Percentiles rank a stretch among this genome's conserved stretches.
phyloP scores from a whole-genome alignment of 192 early-diverging fungal genomes.

The Rhizoclosmatium globosum region DNA sequence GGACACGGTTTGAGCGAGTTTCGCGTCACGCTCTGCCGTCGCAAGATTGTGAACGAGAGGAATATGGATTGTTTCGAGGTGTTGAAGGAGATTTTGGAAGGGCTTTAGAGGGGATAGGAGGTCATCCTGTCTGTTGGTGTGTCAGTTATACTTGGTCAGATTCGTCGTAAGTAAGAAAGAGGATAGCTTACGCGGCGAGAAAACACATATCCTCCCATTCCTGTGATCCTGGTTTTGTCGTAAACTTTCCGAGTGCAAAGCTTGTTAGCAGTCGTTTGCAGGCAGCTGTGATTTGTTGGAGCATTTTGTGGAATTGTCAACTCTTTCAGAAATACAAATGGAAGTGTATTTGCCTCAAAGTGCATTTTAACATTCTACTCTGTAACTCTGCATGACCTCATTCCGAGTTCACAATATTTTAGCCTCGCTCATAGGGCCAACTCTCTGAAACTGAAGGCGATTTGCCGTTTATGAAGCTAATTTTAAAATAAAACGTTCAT shows the following conservation, averaged over 20 bases:
- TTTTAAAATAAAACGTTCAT: too few species aligned
- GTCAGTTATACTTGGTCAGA: neutral
- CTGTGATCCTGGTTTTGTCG: neutral
- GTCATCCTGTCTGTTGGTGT: neutral
- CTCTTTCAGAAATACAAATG: neutral
- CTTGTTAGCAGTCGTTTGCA: constrained; percentile 32
- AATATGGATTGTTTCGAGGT: neutral
- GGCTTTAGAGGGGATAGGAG: neutral
- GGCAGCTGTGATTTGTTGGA: neutral
- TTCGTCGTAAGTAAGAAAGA: neutral
- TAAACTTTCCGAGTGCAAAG: constrained; percentile 29
- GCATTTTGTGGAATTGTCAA: neutral
- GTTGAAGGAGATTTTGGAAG: neutral
- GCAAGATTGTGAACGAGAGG: neutral
- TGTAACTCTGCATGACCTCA: too few species aligned
- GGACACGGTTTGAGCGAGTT: neutral
- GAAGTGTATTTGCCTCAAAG: too few species aligned
- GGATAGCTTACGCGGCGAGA: neutral
- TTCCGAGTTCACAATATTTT: too few species aligned
- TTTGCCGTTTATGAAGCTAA: too few species aligned
- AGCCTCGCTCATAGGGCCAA: too few species aligned
- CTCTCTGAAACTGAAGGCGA: too few species aligned
- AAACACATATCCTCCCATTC: neutral
- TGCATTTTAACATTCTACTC: too few species aligned
- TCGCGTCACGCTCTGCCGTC: neutral